Base-by-base conservation (phyloP, 2,329 filamentous ascomycete species). In the Sclerotinia nivalis region DNA sequence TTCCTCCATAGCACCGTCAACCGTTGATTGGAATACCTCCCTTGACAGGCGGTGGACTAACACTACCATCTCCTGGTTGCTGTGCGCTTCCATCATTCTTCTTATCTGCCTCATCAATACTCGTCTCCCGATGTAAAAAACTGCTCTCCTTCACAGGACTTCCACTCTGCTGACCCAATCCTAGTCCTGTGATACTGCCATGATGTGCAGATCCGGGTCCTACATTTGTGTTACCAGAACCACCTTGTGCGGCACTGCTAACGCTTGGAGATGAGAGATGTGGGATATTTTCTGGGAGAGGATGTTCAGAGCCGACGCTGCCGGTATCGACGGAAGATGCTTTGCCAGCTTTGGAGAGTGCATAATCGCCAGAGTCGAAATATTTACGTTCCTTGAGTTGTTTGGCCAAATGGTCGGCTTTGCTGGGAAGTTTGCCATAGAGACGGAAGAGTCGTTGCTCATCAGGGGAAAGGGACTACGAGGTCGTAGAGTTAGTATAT, bases 371-470 rank as follows among this genome's bases (percentile, higher is more conserved):
- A 71, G 92, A 96, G 84, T 97, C 93, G 82, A 97, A 97, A 84
- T 97, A 97, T 84, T 97, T 99, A 85, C 96, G 94, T 82, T 98
- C 96, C 87, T 97, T 97, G 80, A 98, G 88, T 80, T 98, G 97
- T 86, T 98, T 98, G 85, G 96, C 93, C 77, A 98, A 90, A 78
- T 97, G 88, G 82, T 97, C 95, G 81, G 94, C 96, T 82, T 96
- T 96, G 82, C 92, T 97, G 74, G 96, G 96, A 72, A 98, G 90
- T 84, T 98, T 98, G 83, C 96, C 96, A 82, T 99, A 99, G 74
- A 98, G 90, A 75, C 94, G 92, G 86, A 98, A 96, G 79, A 98
- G 90, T 73, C 93, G 92, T 83, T 97, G 94, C 86, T 99, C 96
- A 78, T 99, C 96, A 72, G 94, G 91, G 68, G 91, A 92, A 82